Evolutionary conservation across 306 rosid genomes (phyloP), one percentile per base, ranked within the genome.

Genomic region (Vicia faba): DNA sequence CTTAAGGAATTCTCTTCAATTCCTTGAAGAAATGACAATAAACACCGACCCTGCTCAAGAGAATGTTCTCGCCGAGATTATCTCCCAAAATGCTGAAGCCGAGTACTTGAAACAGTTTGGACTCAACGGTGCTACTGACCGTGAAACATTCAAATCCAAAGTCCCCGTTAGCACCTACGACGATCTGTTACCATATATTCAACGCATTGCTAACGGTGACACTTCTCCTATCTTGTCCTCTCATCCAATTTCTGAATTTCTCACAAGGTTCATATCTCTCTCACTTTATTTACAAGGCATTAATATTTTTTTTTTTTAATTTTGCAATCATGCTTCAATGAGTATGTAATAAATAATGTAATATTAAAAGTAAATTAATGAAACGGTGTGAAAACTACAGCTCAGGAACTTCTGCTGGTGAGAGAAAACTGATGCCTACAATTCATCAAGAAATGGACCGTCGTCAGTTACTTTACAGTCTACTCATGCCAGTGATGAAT

Each of bases 351-450:
- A 33, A 58, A 1, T 14, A 5, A 23, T 23, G 4, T 35, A 23
- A 55, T 53, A 33, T 5, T 31, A 5, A 31, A 5, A 5, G 8
- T 31, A 31, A 31, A 6, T 31, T 31, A 6, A 6, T 6, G 6
- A 33, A 3, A 16, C 26, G 3, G 6, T 7, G 13, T 23, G 51
- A 23, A 35, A 59, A 60, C 8, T 35, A 48, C 88, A 93, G 99
- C 31, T 93, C 99, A 28, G 99, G 99, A 57, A 93, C 99, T 7
- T 93, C 99, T 0, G 97, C 92, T 4, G 99, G 99, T 0, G 97
- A 93, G 70, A 77, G 96, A 65, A 93, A 93, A 65, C 31, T 93
- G 82, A 90, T 85, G 90, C 99, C 99, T 0, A 90, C 96, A 6
- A 90, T 88, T 70, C 49, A 54, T 16, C 85, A 85, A 50, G 99